Evolutionary conservation across 805 yeast genomes (phyloP), one percentile per base, ranked within the genome.

Genomic region (Priceomyces melissophilus): DNA sequence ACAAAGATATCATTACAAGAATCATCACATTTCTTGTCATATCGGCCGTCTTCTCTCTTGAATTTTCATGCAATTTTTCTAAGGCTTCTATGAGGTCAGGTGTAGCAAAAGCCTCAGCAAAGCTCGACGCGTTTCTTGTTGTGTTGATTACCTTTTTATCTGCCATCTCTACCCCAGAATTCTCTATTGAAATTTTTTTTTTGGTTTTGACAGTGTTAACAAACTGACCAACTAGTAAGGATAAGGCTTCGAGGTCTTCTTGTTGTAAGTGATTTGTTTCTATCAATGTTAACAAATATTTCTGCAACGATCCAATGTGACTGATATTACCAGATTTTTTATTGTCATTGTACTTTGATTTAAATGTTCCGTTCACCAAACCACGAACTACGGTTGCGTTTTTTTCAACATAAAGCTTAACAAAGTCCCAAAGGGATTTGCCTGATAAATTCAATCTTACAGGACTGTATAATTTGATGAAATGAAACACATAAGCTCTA

Each of bases 341-440:
- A 47, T 69, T 75, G 35, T 75, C 76, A 42, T 69, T 76, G 38
- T 67, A 57, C 44, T 63, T 66, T 2, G 79, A 73, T 43, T 71
- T 74, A 40, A 67, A 57, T 0, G 76, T 56, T 0, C 89, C 88
- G 44, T 73, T 77, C 5, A 84, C 64, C 16, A 85, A 55, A 0
- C 71, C 65, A 37, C 85, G 65, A 0, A 83, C 79, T 1, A 62
- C 43, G 1, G 62, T 53, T 0, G 70, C 53, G 43, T 79, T 71
- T 9, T 61, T 63, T 10, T 62, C 61, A 2, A 72, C 71, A 54
- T 81, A 85, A 1, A 82, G 65, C 39, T 67, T 71, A 9, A 78
- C 69, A 43, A 85, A 75, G 47, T 82, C 67, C 95, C 95, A 85
- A 0, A 79, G 55, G 2, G 79, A 60, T 35, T 74, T 81, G 3